These are phyloP conservation scores for Hondaea fermentalgiana DNA, from an alignment of 108 stramenopile species.

Conservation along the genomic window DNA sequence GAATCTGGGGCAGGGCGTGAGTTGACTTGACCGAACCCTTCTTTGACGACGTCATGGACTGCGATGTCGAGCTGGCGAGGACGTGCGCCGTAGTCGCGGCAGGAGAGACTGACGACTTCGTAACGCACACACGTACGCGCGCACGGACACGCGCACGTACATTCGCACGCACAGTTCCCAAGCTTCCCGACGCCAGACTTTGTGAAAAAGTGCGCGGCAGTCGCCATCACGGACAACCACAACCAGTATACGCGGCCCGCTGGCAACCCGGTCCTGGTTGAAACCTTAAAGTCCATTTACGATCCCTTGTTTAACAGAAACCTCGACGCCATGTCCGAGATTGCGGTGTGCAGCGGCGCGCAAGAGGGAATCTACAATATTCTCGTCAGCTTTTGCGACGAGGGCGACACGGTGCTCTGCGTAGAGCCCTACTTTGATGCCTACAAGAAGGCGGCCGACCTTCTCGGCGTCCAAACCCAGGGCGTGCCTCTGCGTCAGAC, in stretches of 20 bases:
- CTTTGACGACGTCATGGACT: no score
- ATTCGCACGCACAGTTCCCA: not conserved
- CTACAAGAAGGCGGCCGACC: slow-evolving; percentile 70
- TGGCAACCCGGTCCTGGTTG: slow-evolving; percentile 80
- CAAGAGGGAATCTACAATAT: slow-evolving; percentile 75
- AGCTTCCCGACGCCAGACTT: not conserved
- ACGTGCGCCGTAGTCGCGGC: no score
- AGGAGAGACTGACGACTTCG: no score
- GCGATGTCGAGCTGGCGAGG: not conserved
- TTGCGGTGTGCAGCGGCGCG: slow-evolving; percentile 89
- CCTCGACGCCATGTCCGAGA: slow-evolving; percentile 59
- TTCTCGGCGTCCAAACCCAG: slow-evolving; percentile 70
- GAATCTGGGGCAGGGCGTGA: not conserved
- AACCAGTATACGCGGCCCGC: slow-evolving; percentile 90
- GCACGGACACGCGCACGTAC: no score
- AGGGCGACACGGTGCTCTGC: slow-evolving; percentile 82
- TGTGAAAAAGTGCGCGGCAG: not conserved
- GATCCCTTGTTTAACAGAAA: slow-evolving; percentile 63
- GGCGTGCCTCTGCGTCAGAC: slow-evolving; percentile 65
- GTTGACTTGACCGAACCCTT: not conserved
- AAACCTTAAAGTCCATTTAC: slow-evolving; percentile 76
- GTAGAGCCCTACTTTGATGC: slow-evolving; percentile 97
- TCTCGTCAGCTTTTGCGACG: slow-evolving; percentile 67
- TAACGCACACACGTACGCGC: no score
- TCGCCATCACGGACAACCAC: not conserved